phyloP scores from a whole-genome alignment of 495 filamentous ascomycete genomes.

The Penicillium paradoxum region DNA sequence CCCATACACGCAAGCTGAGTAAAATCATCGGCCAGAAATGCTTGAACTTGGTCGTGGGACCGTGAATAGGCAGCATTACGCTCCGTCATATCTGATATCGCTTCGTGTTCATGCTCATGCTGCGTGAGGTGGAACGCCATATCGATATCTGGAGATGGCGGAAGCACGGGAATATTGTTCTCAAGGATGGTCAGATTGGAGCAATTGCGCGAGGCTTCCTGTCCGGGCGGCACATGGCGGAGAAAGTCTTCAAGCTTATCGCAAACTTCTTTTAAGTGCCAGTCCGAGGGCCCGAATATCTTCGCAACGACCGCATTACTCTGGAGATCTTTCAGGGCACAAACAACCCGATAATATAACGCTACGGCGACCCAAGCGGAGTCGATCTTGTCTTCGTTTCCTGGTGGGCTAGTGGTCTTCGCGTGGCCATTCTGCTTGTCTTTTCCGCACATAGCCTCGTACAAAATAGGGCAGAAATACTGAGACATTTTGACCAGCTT shows the following conservation, averaged over 20 bases:
- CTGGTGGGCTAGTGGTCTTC: background rate
- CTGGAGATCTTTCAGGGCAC: constrained; percentile 4
- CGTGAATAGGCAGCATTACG: background rate
- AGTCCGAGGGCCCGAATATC: constrained; percentile 2
- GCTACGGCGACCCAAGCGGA: constrained; percentile 11
- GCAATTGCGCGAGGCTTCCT: background rate
- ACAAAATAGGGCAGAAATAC: constrained; percentile 5
- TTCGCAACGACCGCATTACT: background rate
- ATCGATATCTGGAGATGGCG: background rate
- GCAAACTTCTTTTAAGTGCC: background rate
- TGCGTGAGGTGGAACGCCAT: background rate
- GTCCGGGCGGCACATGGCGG: background rate
- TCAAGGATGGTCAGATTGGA: background rate
- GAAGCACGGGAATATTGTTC: background rate
- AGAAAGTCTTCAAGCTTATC: constrained; percentile 1
- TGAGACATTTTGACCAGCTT: constrained; percentile 6
- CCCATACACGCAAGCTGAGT: too few relatives aligned
- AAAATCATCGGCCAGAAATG: too few relatives aligned
- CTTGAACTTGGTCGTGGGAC: too few relatives aligned
- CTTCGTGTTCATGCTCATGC: background rate
- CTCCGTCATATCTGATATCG: background rate
- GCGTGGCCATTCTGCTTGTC: background rate
- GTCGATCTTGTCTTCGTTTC: background rate
- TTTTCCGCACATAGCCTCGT: constrained; percentile 1
- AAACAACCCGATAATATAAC: constrained; percentile 14